Conservation (phyloP, 345 rosid genomes). For the Populus davidiana region DNA sequence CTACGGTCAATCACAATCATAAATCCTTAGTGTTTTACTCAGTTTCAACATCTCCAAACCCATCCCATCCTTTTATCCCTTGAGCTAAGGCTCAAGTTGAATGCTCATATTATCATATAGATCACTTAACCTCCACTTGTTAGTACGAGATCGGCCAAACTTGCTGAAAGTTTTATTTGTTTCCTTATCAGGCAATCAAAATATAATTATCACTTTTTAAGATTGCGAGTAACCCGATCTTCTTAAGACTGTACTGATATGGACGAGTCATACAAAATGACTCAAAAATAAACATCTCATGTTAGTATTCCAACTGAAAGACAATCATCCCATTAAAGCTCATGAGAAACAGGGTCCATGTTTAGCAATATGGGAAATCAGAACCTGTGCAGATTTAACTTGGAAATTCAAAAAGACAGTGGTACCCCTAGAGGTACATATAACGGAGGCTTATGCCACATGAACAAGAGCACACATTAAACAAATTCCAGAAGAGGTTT, state of each 20-base stretch:
- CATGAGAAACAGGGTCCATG: neutral
- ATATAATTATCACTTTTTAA: neutral
- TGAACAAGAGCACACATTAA: constrained; percentile 1
- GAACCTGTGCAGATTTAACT: neutral
- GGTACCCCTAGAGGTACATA: neutral
- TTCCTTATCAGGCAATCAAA: neutral
- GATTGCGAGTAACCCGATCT: neutral
- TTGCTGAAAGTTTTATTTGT: neutral
- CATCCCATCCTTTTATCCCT: neutral
- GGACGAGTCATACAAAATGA: neutral
- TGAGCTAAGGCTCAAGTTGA: neutral
- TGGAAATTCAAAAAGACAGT: neutral
- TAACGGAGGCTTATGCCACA: neutral
- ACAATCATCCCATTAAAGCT: neutral
- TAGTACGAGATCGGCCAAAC: neutral
- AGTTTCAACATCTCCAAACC: neutral
- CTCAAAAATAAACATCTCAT: neutral
- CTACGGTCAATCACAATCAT: neutral
- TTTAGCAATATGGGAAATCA: neutral
- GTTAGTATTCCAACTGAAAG: neutral
- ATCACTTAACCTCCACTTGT: neutral
- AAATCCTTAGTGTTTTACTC: neutral
- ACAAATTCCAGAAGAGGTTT: neutral
- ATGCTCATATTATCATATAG: neutral
- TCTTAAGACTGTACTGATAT: neutral